Base-by-base conservation (phyloP, 495 filamentous ascomycete species). In the Acidomyces sp. region DNA sequence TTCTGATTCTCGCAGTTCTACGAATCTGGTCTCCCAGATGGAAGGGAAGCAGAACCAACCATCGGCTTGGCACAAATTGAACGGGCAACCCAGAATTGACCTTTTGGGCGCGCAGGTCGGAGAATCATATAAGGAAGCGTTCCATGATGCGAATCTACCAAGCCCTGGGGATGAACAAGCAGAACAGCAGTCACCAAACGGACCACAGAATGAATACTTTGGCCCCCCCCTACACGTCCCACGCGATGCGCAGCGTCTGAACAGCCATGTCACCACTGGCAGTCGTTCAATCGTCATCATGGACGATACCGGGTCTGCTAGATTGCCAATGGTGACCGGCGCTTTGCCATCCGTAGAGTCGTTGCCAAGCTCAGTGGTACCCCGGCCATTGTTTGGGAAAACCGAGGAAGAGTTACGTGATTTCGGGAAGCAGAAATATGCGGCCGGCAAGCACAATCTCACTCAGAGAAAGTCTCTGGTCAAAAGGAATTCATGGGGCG, bases 281-380 rank as follows among this genome's bases (percentile, higher is more conserved):
- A 92, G 83, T 58, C 72, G 82, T 46, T 92, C 85, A 0, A 90
- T 94, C 47, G 73, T 92, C 21, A 90, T 94, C 49, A 75, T 93
- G 12, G 82, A 94, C 54, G 80, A 79, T 38, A 78, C 76, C 3
- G 10, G 62, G 60, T 18, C 59, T 57, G 45, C 51, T 30, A 23
- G 27, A 15, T n/a, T 53, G 9, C 53, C 57, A 3, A 34, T 43
- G 32, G 49, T 52, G 43, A 43, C 45, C 13, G 49, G 55, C n/a
- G 52, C 51, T 12, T 36, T 58, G 24, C 49, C 45, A 12, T 50
- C 47, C 4, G 37, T 46, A 7, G 46, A 37, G 12, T 50, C 47
- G 1, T 37, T 18, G 41, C 31, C 30, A 5, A 33, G 22, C 21
- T 42, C 10, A 5, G 30, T 42, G 25, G 28, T 21, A n/a, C 34